Percentiles rank a stretch among this genome's conserved stretches.
Conservation (phyloP, 2,329 filamentous ascomycete genomes). For the Pyrenophora teres region DNA sequence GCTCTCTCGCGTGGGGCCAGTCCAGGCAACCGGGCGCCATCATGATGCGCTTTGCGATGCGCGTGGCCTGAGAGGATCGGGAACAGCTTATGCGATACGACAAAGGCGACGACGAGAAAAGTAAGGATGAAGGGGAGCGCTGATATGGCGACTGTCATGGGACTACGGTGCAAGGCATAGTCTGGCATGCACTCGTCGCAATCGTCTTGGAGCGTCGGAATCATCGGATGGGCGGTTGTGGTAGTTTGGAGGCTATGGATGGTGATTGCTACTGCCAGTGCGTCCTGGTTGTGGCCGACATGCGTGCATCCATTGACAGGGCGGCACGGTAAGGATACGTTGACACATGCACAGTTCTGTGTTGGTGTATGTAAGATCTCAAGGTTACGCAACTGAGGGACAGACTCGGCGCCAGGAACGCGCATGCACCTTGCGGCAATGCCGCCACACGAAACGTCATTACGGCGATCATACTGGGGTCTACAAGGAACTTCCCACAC, state of each 20-base stretch:
- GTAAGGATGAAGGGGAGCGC: slow-evolving; percentile 71
- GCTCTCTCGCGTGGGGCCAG: slow-evolving; percentile 29
- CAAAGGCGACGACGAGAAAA: slow-evolving; percentile 65
- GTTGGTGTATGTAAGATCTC: background rate
- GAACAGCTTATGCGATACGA: slow-evolving; percentile 72
- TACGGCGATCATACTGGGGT: slow-evolving; percentile 24
- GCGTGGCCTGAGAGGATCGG: slow-evolving; percentile 67
- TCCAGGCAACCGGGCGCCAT: slow-evolving; percentile 63
- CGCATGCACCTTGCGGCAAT: slow-evolving; percentile 19
- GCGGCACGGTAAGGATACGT: slow-evolving; percentile 17
- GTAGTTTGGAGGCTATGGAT: slow-evolving; percentile 8
- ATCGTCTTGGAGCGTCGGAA: slow-evolving; percentile 48
- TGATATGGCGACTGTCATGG: slow-evolving; percentile 62
- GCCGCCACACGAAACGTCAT: slow-evolving; percentile 29
- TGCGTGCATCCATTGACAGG: slow-evolving; percentile 34
- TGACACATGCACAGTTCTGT: slow-evolving; percentile 8
- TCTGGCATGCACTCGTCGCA: slow-evolving; percentile 66
- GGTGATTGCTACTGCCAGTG: slow-evolving; percentile 27
- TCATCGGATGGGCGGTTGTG: slow-evolving; percentile 29
- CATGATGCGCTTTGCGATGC: slow-evolving; percentile 65
- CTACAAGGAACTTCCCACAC: background rate
- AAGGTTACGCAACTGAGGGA: slow-evolving; percentile 12
- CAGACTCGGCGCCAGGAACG: slow-evolving; percentile 21
- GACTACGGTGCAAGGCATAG: slow-evolving; percentile 48
- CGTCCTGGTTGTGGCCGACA: slow-evolving; percentile 15